These are phyloP conservation scores for Botryotinia calthae DNA, from an alignment of 2,329 filamentous ascomycete genomes.

Conservation along the genomic window DNA sequence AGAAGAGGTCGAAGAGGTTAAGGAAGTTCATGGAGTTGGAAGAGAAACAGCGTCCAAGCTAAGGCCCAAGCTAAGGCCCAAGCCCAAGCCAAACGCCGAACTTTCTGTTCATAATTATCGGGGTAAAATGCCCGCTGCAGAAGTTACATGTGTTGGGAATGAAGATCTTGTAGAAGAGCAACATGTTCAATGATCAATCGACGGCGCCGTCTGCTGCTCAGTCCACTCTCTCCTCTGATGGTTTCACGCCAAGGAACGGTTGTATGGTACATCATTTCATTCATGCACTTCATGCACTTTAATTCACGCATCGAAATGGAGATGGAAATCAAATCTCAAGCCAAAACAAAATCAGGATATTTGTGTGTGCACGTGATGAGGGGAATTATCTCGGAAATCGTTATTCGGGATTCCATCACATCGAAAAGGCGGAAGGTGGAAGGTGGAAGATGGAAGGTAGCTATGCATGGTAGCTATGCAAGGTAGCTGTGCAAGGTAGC, in stretches of 20 bases:
- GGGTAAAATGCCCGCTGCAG: background rate
- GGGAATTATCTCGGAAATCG: slow-evolving; percentile 16
- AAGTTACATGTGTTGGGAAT: background rate
- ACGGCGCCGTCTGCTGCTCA: background rate
- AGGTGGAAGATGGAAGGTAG: too few relatives aligned
- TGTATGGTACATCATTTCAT: background rate
- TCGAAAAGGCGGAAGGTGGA: too few relatives aligned
- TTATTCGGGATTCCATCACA: slow-evolving; percentile 6
- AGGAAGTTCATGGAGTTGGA: background rate
- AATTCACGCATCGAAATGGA: too few relatives aligned
- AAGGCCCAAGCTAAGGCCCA: background rate
- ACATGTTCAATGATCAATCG: background rate
- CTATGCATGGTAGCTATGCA: too few relatives aligned
- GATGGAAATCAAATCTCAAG: too few relatives aligned
- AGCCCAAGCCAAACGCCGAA: background rate
- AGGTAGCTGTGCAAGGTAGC: too few relatives aligned
- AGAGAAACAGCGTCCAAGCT: background rate
- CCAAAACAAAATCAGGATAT: too few relatives aligned
- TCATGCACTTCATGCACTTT: too few relatives aligned
- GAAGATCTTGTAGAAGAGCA: background rate
- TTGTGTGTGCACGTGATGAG: background rate
- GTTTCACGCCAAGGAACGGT: background rate
- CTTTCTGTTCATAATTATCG: background rate
- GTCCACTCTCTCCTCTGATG: background rate
- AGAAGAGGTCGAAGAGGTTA: background rate